Evolutionary conservation across 129 eudicot genomes (phyloP), one percentile per base, ranked within the genome.

Genomic region (Arctium lappa): DNA sequence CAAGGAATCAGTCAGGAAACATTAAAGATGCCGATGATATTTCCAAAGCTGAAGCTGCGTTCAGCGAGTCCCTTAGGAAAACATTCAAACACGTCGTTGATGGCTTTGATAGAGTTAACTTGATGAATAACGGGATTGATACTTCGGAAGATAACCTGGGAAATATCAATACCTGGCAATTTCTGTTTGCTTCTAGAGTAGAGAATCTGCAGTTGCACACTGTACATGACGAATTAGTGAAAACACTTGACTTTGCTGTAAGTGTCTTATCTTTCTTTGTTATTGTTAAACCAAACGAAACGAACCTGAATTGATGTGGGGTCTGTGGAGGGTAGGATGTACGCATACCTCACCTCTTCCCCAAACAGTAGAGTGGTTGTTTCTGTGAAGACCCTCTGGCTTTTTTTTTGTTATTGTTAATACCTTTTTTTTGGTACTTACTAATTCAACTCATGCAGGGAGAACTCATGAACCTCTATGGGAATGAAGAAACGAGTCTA

Each of bases 201-300:
- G 85, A 80, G 31, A 73, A 76, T 84, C 86, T 96, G 70, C 88
- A 89, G 79, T 86, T 93, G 68, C 83, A 85, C 46, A 79, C 81
- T 39, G 75, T 95, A 34, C 86, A 88, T 80, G 87, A 85, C 34
- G 92, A 84, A 73, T 75, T 96, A 32, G 84, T 79, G 75, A 86
- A 85, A 82, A 75, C 88, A 10, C 82, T 88, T 40, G 32, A 82
- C 13, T 76, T 44, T 80, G 98, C 93, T 53, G 99, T 95, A 95
- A 84, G 95, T 87, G 18, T n/a, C 37, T 13, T 31, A 6, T 15
- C 48, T 50, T 81, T 37, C 44, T 32, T 74, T 69, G 16, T 42
- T 42, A 68, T 32, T 73, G 30, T 42, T 22, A n/a, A 46, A 11
- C 56, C 3, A 46, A 46, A 46, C 56, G 0, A 46, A 10, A 46